Evolutionary conservation across 805 yeast species (phyloP).

Genomic region (Yarrowia divulgata): DNA sequence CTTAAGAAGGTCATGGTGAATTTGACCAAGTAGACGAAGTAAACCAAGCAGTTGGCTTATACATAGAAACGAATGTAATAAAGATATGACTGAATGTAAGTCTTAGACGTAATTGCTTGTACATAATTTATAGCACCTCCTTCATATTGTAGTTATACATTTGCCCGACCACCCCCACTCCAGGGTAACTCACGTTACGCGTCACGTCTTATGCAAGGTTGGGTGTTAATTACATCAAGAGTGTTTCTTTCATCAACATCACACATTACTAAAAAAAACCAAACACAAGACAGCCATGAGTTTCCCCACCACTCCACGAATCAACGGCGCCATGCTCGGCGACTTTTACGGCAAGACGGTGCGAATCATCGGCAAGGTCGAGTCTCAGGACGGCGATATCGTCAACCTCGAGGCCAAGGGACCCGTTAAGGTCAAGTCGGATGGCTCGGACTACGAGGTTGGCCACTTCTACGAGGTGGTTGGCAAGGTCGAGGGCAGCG

Average conservation of each 20-base stretch:
- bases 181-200: slow-evolving; percentile 38
- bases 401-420: slow-evolving; percentile 49
- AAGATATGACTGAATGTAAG: not conserved
- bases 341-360: slow-evolving; percentile 46
- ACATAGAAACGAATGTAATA: not conserved
- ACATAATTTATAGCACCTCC: no score
- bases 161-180: not conserved
- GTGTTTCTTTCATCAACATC: slow-evolving; percentile 1
- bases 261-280: not conserved
- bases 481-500: slow-evolving; percentile 50
- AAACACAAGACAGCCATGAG: slow-evolving; percentile 9
- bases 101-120: no score
- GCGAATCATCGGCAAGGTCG: slow-evolving; percentile 50
- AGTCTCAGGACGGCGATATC: slow-evolving; percentile 45
- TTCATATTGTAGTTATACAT: not conserved
- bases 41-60: not conserved
- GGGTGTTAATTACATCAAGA: not conserved
- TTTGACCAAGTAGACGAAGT: slow-evolving; percentile 2
- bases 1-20: slow-evolving; percentile 28
- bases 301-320: slow-evolving; percentile 46
- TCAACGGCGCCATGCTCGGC: slow-evolving; percentile 47
- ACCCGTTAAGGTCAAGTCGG: slow-evolving; percentile 46
- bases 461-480: slow-evolving; percentile 51
- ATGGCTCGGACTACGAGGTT: slow-evolving; percentile 42
- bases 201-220: slow-evolving; percentile 25